A percentile compares a stretch with the other conserved stretches of the same genome.
phyloP scores from a whole-genome alignment of 345 rosid genomes.

The Camelina sativa region DNA sequence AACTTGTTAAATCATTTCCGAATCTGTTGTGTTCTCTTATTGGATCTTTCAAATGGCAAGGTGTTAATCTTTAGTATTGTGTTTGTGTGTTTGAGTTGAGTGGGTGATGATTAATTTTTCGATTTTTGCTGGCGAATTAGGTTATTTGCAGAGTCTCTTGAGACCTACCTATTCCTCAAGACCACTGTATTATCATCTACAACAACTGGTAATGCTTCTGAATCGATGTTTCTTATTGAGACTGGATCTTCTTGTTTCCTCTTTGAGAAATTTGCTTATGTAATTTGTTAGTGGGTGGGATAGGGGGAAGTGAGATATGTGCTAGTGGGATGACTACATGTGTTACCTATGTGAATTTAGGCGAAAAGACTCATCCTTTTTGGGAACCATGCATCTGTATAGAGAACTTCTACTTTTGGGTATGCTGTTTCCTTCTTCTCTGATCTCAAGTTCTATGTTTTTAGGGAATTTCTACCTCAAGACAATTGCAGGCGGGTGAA shows the following conservation, averaged over 20 bases:
- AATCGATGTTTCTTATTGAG: neutral
- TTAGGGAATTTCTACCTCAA: slow-evolving; percentile 80
- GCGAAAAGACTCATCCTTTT: neutral
- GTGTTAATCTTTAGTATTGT: slow-evolving; percentile 14
- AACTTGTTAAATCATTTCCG: neutral
- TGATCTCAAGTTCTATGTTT: slow-evolving; percentile 26
- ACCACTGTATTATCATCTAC: slow-evolving; percentile 70
- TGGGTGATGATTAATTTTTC: slow-evolving; percentile 3
- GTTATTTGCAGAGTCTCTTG: slow-evolving; percentile 50
- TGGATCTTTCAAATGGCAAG: neutral
- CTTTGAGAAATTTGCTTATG: neutral
- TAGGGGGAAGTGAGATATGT: neutral
- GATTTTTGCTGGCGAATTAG: slow-evolving; percentile 45
- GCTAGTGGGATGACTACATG: neutral
- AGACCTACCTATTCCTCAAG: slow-evolving; percentile 49
- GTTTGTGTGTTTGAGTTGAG: neutral
- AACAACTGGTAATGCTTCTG: slow-evolving; percentile 58
- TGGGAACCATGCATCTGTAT: slow-evolving; percentile 3
- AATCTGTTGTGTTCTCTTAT: neutral
- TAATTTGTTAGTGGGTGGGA: neutral
- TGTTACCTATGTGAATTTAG: neutral
- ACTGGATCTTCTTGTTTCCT: neutral
- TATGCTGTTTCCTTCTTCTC: slow-evolving; percentile 1
- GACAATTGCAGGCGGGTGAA: slow-evolving; percentile 61
- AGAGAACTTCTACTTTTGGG: slow-evolving; percentile 2